Conservation (phyloP, 805 yeast species). For the Saccharomyces mikatae region DNA sequence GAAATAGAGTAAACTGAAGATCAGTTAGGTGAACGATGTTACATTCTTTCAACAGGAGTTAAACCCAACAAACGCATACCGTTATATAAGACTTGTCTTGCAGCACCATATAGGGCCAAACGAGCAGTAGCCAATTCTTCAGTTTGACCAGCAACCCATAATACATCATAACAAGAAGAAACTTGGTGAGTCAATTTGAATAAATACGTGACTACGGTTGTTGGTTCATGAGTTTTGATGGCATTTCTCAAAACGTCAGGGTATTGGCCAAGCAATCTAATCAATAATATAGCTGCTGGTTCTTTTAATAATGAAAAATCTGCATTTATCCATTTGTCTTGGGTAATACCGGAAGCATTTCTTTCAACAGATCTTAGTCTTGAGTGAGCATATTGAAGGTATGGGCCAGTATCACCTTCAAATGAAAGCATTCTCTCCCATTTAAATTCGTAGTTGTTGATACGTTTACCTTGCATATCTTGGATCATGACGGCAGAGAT, state of each 20-base stretch:
- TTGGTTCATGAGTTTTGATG: slow-evolving; percentile 77
- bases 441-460: slow-evolving; percentile 89
- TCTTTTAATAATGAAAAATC: slow-evolving; percentile 58
- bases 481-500: slow-evolving; percentile 97
- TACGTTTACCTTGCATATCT: slow-evolving; percentile 95
- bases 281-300: slow-evolving; percentile 58
- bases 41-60: slow-evolving; percentile 98
- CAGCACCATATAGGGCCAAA: slow-evolving; percentile 81
- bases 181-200: slow-evolving; percentile 92
- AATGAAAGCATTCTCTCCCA: slow-evolving; percentile 98
- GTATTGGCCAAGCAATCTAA: slow-evolving; percentile 75
- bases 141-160: slow-evolving; percentile 96
- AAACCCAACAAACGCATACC: slow-evolving; percentile 86
- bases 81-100: slow-evolving; percentile 78
- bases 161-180: slow-evolving; percentile 90
- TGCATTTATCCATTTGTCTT: slow-evolving; percentile 37
- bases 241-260: slow-evolving; percentile 86
- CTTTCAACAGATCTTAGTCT: slow-evolving; percentile 90
- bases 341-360: slow-evolving; percentile 48
- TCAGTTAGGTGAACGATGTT: slow-evolving; percentile 11
- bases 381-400: slow-evolving; percentile 95
- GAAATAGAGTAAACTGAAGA: not conserved
- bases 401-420: slow-evolving; percentile 99
- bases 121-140: slow-evolving; percentile 80
- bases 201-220: slow-evolving; percentile 85